Base-by-base conservation (phyloP, 2,329 filamentous ascomycete species). In the Botrytis porri region DNA sequence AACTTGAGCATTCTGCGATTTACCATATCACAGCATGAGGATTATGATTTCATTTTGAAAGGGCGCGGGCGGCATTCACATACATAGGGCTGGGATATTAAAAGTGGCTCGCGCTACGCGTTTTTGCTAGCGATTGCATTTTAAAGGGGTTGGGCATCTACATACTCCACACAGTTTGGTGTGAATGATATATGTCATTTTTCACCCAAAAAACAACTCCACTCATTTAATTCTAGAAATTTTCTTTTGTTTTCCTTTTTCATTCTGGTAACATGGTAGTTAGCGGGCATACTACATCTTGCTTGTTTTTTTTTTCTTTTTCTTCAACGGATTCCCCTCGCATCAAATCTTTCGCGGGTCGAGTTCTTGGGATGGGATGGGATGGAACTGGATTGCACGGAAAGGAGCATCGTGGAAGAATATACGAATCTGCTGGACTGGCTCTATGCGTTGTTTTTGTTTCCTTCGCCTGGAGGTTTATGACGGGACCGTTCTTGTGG, bases 71-170 rank as follows among this genome's bases (percentile, higher is more conserved):
- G 48, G 48, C 48, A 41, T 57, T 75, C 75, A 78, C 76, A 80
- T 76, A 76, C 76, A 80, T 73, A 79, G 77, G 76, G 73, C 76
- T 73, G 76, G 77, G 75, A 77, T 71, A 77, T 67, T 75, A 80
- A 80, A 80, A 80, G 79, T 79, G 76, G 79, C 79, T 80, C 78
- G 75, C 79, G 78, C 79, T 79, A 75, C 79, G 76, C 75, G 75
- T 67, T 61, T 71, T 72, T 72, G 70, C 70, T 51, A 48, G 62
- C 70, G 43, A 64, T 64, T 64, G 48, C 35, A 57, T 41, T 67
- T 67, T 16, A 29, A 39, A 25, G 64, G 48, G 35, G 22, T 37
- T n/a, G 16, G 48, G n/a, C 32, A 66, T 54, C 8, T 67, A 35
- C 48, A 67, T 32, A 41, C 45, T 41, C 65, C 48, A 37, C 18